phyloP scores from a whole-genome alignment of 148 eudicot genomes.

The Linanthus parryae region DNA sequence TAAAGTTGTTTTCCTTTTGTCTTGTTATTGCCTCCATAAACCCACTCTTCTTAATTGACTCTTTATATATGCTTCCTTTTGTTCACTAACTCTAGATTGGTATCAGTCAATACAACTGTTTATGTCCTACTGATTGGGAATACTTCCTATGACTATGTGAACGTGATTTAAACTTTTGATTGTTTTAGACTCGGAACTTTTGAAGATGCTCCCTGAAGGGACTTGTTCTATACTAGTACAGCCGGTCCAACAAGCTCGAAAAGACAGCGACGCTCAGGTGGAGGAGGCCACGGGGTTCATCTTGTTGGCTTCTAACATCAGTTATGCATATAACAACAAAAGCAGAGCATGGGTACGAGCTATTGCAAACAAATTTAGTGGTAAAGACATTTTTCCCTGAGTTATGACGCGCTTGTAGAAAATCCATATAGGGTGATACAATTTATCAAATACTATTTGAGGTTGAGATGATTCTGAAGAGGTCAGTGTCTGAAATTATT shows the following conservation, averaged over 20 bases:
- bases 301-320: conserved; percentile 63
- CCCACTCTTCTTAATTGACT: too few species aligned
- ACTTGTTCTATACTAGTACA: conserved; percentile 63
- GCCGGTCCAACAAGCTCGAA: conserved; percentile 31
- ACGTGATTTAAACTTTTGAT: too few species aligned
- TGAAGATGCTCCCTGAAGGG: conserved; percentile 67
- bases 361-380: conserved; percentile 65
- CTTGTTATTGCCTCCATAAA: too few species aligned
- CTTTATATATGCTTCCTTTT: too few species aligned
- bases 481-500: too few species aligned
- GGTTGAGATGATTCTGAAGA: too few species aligned
- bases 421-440: background rate
- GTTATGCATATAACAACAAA: conserved; percentile 64
- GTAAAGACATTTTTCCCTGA: conserved; percentile 11
- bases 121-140: too few species aligned
- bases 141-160: too few species aligned
- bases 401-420: background rate
- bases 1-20: too few species aligned
- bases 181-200: conserved; percentile 49
- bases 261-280: conserved; percentile 7
- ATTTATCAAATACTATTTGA: too few species aligned
- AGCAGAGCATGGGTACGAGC: conserved; percentile 82
- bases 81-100: too few species aligned
- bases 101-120: too few species aligned
- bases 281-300: conserved; percentile 49